These are phyloP conservation scores for Gossypium schwendimanii DNA, from an alignment of 441 rosid species.

Conservation along the genomic window DNA sequence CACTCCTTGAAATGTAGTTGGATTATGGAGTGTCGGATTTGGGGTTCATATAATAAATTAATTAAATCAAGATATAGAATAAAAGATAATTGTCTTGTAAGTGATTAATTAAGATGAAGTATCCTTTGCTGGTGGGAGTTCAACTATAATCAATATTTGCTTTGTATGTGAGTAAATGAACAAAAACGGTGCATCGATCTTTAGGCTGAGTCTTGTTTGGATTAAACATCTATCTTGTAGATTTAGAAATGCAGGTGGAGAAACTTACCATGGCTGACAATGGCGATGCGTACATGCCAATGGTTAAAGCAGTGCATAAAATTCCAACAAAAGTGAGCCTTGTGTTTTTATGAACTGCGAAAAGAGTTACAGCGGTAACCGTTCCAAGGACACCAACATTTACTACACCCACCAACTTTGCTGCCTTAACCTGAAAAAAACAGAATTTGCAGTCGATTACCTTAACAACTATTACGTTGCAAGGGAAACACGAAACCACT, in stretches of 20 bases:
- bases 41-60: too few species aligned
- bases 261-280: constrained; percentile 38
- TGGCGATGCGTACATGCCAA: constrained; percentile 60
- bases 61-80: too few species aligned
- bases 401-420: constrained; percentile 27
- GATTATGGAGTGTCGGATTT: too few species aligned
- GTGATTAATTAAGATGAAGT: too few species aligned
- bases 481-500: background rate
- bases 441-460: background rate
- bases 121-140: too few species aligned
- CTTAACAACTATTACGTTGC: background rate
- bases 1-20: background rate
- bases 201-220: background rate
- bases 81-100: too few species aligned
- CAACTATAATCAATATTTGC: too few species aligned
- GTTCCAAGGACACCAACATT: constrained; percentile 37
- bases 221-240: background rate
- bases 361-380: constrained; percentile 35
- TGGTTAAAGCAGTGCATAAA: constrained; percentile 35
- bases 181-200: background rate
- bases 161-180: background rate
- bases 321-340: constrained; percentile 39
- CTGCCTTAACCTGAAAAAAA: constrained; percentile 32
- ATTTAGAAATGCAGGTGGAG: background rate
- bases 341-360: constrained; percentile 29